phyloP scores from a whole-genome alignment of 1,284 basidiomycete genomes.

The Moesziomyces antarcticus region DNA sequence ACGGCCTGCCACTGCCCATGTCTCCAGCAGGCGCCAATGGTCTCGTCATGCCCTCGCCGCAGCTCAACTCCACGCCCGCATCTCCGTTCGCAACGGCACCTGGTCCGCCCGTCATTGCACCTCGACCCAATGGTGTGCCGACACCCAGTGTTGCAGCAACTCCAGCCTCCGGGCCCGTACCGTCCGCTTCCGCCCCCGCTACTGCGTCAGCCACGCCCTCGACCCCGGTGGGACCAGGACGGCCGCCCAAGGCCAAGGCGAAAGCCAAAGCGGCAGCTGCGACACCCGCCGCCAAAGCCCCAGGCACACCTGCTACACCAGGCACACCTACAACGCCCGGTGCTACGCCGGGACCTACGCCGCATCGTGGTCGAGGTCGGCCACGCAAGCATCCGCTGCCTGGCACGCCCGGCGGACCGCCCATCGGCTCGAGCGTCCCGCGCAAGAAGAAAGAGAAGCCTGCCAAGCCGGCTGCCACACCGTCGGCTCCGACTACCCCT shows the following conservation, averaged over 20 bases:
- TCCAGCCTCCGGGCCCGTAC: slow-evolving; percentile 10
- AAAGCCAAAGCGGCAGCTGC: slow-evolving; percentile 13
- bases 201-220: slow-evolving; percentile 22
- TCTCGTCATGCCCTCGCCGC: slow-evolving; percentile 16
- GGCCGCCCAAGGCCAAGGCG: slow-evolving; percentile 30
- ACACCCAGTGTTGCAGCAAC: slow-evolving; percentile 8
- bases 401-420: slow-evolving; percentile 43
- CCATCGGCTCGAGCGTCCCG: slow-evolving; percentile 16
- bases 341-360: slow-evolving; percentile 30
- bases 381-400: slow-evolving; percentile 49
- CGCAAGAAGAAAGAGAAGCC: slow-evolving; percentile 48
- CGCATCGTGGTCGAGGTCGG: slow-evolving; percentile 42
- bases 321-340: slow-evolving; percentile 29
- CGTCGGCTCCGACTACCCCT: slow-evolving; percentile 9
- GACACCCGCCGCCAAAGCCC: neutral
- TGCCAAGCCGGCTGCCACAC: slow-evolving; percentile 17
- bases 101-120: slow-evolving; percentile 1
- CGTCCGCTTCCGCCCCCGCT: slow-evolving; percentile 6
- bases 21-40: slow-evolving; percentile 17
- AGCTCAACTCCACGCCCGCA: slow-evolving; percentile 18
- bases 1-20: slow-evolving; percentile 7
- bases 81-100: slow-evolving; percentile 13
- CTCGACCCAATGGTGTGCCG: slow-evolving; percentile 14
- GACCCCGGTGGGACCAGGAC: slow-evolving; percentile 20
- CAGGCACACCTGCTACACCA: slow-evolving; percentile 10